Evolutionary conservation across 2,329 filamentous ascomycete genomes (phyloP).

Genomic region (Neofusicoccum kwambonambiense): DNA sequence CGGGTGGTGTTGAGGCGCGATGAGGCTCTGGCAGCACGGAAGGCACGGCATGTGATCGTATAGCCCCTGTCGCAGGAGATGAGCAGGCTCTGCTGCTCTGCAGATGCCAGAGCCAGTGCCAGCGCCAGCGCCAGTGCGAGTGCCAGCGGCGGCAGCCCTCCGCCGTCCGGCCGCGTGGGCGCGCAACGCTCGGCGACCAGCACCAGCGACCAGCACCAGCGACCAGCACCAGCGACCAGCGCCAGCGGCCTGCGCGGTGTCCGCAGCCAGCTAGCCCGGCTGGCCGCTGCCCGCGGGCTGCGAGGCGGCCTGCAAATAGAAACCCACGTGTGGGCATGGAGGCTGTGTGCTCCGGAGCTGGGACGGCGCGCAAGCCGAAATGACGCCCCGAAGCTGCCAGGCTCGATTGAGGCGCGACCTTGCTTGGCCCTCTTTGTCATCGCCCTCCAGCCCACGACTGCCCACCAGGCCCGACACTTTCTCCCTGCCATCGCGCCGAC

Average conservation of each 20-base stretch:
- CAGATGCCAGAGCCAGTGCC: too few relatives aligned
- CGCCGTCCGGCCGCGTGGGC: too few relatives aligned
- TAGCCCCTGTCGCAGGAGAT: slow-evolving; percentile 5
- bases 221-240: too few relatives aligned
- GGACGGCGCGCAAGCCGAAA: slow-evolving; percentile 9
- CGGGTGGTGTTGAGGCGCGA: neutral
- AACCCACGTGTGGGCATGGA: slow-evolving; percentile 6
- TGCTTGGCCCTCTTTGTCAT: slow-evolving; percentile 9
- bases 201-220: too few relatives aligned
- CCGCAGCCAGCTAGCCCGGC: too few relatives aligned
- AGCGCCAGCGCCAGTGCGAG: too few relatives aligned
- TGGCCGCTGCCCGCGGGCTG: too few relatives aligned
- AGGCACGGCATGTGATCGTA: slow-evolving; percentile 12
- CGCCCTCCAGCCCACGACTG: neutral
- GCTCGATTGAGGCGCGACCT: slow-evolving; percentile 8
- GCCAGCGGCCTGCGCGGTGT: too few relatives aligned
- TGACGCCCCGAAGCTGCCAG: slow-evolving; percentile 2
- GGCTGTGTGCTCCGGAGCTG: slow-evolving; percentile 1
- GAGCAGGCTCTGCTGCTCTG: neutral
- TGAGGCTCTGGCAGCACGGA: slow-evolving; percentile 5
- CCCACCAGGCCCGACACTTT: neutral
- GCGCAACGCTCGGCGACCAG: too few relatives aligned
- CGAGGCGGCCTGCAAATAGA: neutral
- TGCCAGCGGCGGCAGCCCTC: too few relatives aligned
- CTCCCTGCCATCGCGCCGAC: slow-evolving; percentile 3